Evolutionary conservation across 179 eudicot genomes (phyloP), one percentile per base, ranked within the genome.

Genomic region (Silene coronaria): DNA sequence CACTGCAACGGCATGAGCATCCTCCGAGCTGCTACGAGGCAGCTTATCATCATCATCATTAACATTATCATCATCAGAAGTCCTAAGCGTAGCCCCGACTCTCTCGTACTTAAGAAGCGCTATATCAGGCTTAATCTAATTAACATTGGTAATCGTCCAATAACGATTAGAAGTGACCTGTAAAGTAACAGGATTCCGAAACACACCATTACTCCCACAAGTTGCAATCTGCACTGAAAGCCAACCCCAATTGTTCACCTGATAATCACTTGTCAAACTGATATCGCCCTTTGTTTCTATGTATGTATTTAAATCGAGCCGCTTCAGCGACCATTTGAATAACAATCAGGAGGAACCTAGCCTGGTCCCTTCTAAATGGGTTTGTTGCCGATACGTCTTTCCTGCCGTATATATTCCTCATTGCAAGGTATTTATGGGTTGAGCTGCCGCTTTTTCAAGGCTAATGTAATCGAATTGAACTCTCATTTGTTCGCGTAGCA

Each of bases 261-360:
- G n/a, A 48, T 48, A 48, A 48, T 48, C 57, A 48, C 57, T 48
- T 3, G 4, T 14, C 57, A 48, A 16, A 48, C 57, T 14, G 17
- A 2, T 12, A 48, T 48, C 57, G 0, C n/a, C 57, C 60, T 11
- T 6, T 17, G 8, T 13, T 6, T 70, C 73, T 9, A 70, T 70
- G n/a, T 9, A 70, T 70, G n/a, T 70, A 70, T 14, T 7, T 24
- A 22, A 48, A 70, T 46, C 73, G 60, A 0, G 73, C 23, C 14
- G 73, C 73, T 21, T 70, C 73, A 0, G 73, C 9, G 1, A 70
- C 34, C 60, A 26, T 70, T 70, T 70, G 73, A 10, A 48, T 45
- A 1, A 11, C 16, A 70, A 70, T 4, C 2, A 70, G 36, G 19
- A 70, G 22, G 13, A 70, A 48, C 34, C 8, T 46, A 46, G 60